Evolutionary conservation across 1,284 basidiomycete species (phyloP), one percentile per base, ranked within the genome.

Genomic region (Amylostereum areolatum): DNA sequence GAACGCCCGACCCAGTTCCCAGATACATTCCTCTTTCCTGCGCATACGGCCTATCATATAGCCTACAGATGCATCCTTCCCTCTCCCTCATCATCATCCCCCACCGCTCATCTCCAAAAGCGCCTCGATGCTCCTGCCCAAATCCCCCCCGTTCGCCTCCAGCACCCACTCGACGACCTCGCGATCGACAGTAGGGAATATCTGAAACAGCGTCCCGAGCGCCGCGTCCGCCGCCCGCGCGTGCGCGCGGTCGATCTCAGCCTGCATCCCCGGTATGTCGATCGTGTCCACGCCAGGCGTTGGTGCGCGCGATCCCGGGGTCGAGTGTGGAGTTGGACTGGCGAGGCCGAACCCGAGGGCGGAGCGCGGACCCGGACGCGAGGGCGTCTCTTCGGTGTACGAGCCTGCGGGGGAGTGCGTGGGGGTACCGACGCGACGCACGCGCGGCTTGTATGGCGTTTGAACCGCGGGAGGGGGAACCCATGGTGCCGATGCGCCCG

Each of bases 101-200:
- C 74, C 77, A 51, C 75, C 78, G 55, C 77, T 80, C 77, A 90
- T 89, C 69, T 92, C 90, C 59, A 92, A 68, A 49, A 92, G 62
- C 47, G 75, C 78, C 65, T 96, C 93, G 58, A 96, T 94, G 61
- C 91, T 92, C 73, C 80, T 80, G 48, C 91, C 93, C 51, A 96
- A 63, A 68, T 97, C 92, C 28, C 89, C 89, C n/a, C 80, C 80
- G 58, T 92, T 92, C 36, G 87, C 87, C 61, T 95, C 87, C 49
- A 97, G 68, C 33, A 97, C 91, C 75, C 81, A 85, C 56, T 92
- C 89, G 44, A 92, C 75, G 33, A 96, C 79, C 65, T 94, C 93
- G 46, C 66, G 64, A 60, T 95, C 92, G 55, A 89, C 73, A 5
- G 66, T 67, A 1, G 92, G 92, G 76, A 96, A 96, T 55, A 95